Evolutionary conservation across 2,329 filamentous ascomycete species (phyloP), one percentile per base, ranked within the genome.

Genomic region (Xylaria digitata): DNA sequence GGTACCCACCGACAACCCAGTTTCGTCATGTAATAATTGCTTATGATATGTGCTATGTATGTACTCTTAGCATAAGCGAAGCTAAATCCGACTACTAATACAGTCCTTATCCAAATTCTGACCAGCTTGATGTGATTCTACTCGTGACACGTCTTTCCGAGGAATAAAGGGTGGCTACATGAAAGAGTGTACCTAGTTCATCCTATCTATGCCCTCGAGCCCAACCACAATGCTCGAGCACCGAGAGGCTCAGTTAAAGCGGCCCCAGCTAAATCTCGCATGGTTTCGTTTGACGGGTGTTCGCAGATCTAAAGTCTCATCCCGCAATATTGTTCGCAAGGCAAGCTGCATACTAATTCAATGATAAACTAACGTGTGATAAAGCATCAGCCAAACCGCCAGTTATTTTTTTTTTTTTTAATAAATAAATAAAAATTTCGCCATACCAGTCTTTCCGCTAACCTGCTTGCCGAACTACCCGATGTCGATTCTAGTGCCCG

Each of bases 271-370:
- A 46, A 34, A n/a, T 50, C 37, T 46, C n/a, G 19, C 46, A 34
- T 42, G 43, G 43, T 61, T 46, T 40, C 32, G 60, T 40, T 58
- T 26, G 46, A 42, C 57, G 67, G 67, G 32, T 48, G 48, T 49
- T 61, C n/a, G 61, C 67, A 64, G 62, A 30, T 57, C 52, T 34
- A 43, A 56, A 61, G 63, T 34, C 32, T 52, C n/a, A 46, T 65
- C n/a, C 61, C 45, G 61, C 19, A 23, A 30, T 64, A 65, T 64
- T 52, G n/a, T 48, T 56, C 26, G 32, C 46, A 59, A 62, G 62
- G 62, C 48, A 45, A 43, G 23, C 62, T 59, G 40, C 66, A 67
- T 67, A 23, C 7, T 48, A 32, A 6, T 45, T 43, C 26, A 46
- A 21, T n/a, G 43, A 23, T 21, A 17, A 40, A 37, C 40, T 48